A percentile compares a stretch with the other conserved stretches of the same genome.
Conservation (phyloP, 257 asterid genomes). For the Leonotis leonurus region DNA sequence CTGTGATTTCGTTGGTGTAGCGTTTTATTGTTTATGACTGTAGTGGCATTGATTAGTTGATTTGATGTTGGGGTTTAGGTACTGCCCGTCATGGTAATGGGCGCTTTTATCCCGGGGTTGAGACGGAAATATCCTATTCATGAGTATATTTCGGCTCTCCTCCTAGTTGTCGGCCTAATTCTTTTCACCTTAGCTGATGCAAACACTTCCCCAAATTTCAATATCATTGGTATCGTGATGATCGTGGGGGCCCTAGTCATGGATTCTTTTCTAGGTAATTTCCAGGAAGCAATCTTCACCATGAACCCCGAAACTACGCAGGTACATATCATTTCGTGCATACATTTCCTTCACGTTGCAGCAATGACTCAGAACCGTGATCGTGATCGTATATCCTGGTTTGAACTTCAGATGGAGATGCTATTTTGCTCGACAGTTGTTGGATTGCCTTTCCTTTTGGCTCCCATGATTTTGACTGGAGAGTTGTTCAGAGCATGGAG, state of each 20-base stretch:
- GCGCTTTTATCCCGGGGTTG: constrained; percentile 84
- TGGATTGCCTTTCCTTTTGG: constrained; percentile 66
- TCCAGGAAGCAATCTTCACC: constrained; percentile 88
- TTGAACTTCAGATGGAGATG: constrained; percentile 62
- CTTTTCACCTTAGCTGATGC: constrained; percentile 88
- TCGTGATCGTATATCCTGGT: background rate
- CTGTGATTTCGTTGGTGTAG: no score
- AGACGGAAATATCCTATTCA: constrained; percentile 80
- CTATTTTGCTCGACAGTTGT: constrained; percentile 80
- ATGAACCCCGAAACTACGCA: constrained; percentile 83
- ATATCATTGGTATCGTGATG: constrained; percentile 69
- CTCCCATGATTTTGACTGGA: constrained; percentile 73
- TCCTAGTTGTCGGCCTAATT: constrained; percentile 64
- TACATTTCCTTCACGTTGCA: background rate
- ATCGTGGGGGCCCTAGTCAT: constrained; percentile 73
- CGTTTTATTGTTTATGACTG: no score
- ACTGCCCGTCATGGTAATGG: constrained; percentile 93
- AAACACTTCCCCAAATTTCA: constrained; percentile 79
- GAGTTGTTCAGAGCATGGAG: constrained; percentile 71
- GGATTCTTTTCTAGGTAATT: constrained; percentile 87
- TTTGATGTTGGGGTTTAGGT: constrained; percentile 54
- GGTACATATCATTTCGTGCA: constrained; percentile 29
- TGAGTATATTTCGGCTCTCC: constrained; percentile 73
- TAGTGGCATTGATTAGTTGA: background rate
- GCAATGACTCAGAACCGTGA: background rate